Base-by-base conservation (phyloP, 129 eudicot genomes). In the Arctium minus region DNA sequence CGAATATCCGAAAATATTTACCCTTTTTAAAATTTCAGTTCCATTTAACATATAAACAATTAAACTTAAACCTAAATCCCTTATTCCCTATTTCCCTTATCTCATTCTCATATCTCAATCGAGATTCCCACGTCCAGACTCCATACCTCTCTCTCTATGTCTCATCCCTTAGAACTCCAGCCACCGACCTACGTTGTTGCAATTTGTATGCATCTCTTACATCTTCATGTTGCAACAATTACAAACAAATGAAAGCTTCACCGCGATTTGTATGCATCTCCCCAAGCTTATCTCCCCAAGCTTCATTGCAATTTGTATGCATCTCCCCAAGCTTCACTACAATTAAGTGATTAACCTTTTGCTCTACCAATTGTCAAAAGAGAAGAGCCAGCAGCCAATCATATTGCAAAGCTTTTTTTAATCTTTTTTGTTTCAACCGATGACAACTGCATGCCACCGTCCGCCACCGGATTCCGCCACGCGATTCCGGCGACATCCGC, bases 121-220 rank as follows among this genome's bases (percentile, higher is more conserved):
- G 27, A 22, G 27, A 22, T 22, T 22, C 27, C 27, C 27, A 22
- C 27, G 27, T 22, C 27, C 27, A 22, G 27, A 22, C 27, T 22
- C 27, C 27, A 22, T 22, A 22, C 27, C 27, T 22, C 27, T 22
- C 27, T 22, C 27, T 22, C 27, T 22, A 22, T 22, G 27, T 22
- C 27, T 22, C 27, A 22, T 22, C 27, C 27, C 27, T 22, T 22
- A 22, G 27, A 22, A 22, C 27, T 22, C 27, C 27, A 22, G 27
- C 27, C 27, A 22, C 27, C 27, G 27, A 22, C 27, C 27, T 22
- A 22, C 27, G 27, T 22, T 22, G 27, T 22, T 22, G 27, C 27
- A 22, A 22, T 22, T 86, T 48, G 98, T 87, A 94, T 94, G 98
- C 98, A 90, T 90, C 84, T 90, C 98, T 94, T 94, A 91, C 98